Base-by-base conservation (phyloP, 164 flowering plant genomes). In the Kalanchoe fedtschenkoi region DNA sequence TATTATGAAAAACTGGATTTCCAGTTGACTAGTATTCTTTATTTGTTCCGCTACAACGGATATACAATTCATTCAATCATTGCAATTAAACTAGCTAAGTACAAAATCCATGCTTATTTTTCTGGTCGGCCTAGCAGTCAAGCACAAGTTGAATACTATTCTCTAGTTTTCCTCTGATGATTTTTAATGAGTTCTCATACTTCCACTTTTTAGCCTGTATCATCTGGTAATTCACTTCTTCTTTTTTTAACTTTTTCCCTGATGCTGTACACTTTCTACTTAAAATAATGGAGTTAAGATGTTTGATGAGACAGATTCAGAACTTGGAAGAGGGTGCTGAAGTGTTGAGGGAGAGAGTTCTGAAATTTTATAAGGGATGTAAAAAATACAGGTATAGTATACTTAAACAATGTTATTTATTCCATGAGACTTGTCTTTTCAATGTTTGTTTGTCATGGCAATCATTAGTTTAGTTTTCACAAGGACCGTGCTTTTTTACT, bases 321-420 rank as follows among this genome's bases (percentile, higher is more conserved):
- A 56, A 74, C 39, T 53, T 87, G 80, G 98, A 92, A 74, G 96
- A 89, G 73, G 79, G 78, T 80, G 87, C 95, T n/a, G 98, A 89
- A 54, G 72, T 69, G 30, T 66, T 92, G 58, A 76, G 96, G 73
- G 97, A 89, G 73, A 81, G 85, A 73, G 76, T 93, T 69, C 67
- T 81, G 32, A 89, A 77, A 77, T 86, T 89, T 59, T 87, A 82
- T 62, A 92, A 92, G 80, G 98, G 97, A 68, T 92, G 97, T 72
- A 82, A 92, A 61, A 92, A 92, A 58, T 92, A 89, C 82, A 88
- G 89, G 96, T 92, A 86, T 69, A 93, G 62, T 24, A 62, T 9
- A 7, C 29, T 65, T 41, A n/a, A n/a, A n/a, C n/a, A n/a, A 28
- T 8, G 22, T 3, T 53, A 4, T 32, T 42, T 24, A n/a, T 43